Evolutionary conservation across 2,329 filamentous ascomycete genomes (phyloP), one percentile per base, ranked within the genome.

Genomic region (Didymosphaeria variabile): DNA sequence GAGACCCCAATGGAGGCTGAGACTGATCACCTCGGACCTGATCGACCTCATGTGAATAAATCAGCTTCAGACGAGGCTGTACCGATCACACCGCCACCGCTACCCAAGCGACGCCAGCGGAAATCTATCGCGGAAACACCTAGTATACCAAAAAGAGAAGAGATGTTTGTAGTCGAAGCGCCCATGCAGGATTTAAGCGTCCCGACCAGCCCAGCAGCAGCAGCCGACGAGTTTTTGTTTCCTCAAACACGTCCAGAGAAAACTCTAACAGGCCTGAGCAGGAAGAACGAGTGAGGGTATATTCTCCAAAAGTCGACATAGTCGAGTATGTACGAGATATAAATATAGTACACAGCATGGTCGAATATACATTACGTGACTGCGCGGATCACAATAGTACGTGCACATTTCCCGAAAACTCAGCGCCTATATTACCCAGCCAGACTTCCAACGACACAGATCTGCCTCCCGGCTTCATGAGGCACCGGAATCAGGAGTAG

Each of bases 101-200:
- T 88, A 21, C 86, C 88, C 4, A 82, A 80, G 42, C 66, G 79
- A 21, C 71, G 79, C 32, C 79, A 80, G 60, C 76, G 83, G 32
- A 79, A 69, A 21, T 71, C 68, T 1, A 67, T 68, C 57, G 46
- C 67, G 3, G 70, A 60, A 40, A 23, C 29, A 21, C n/a, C 36
- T 31, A 36, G 60, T n/a, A 21, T 49, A 42, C 50, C 55, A 7
- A 32, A 45, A 9, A 65, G 66, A 1, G 70, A 70, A 21, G 67
- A 67, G 15, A 56, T 78, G 32, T 56, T 78, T 12, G 70, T 78
- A 12, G 72, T 77, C 2, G 68, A 72, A 56, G 75, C 74, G 10
- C 74, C 73, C 12, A 21, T 65, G 6, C 58, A 62, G 21, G 72
- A 74, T 34, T 58, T 36, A 3, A 74, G 70, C 58, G 66, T 60